Conservation (phyloP, 768 basidiomycete species). For the Amanita muscaria region DNA sequence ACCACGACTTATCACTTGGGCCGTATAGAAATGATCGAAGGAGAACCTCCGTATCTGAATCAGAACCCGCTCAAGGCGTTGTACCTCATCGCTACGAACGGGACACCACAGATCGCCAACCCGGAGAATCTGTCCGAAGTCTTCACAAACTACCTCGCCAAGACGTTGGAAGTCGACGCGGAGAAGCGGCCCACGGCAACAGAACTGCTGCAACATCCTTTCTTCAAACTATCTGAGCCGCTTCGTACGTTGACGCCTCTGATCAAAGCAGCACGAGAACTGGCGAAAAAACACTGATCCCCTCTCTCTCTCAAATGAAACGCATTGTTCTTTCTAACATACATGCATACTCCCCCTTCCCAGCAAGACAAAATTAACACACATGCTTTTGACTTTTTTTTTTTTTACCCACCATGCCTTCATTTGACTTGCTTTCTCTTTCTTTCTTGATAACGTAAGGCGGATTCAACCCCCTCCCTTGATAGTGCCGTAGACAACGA, state of each 20-base stretch:
- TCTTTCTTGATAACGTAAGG: background rate
- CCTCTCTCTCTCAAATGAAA: no score
- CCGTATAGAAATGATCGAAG: slow-evolving; percentile 88
- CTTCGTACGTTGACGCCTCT: slow-evolving; percentile 78
- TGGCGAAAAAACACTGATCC: slow-evolving; percentile 44
- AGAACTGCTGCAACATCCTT: slow-evolving; percentile 76
- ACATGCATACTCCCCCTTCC: no score
- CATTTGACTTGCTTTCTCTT: background rate
- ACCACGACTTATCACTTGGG: background rate
- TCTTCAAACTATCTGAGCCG: slow-evolving; percentile 84
- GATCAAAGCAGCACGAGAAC: slow-evolving; percentile 88
- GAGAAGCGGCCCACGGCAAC: slow-evolving; percentile 88
- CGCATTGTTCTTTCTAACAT: background rate
- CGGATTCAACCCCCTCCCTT: background rate
- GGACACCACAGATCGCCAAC: slow-evolving; percentile 93
- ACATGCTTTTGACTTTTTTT: background rate
- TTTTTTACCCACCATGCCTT: background rate
- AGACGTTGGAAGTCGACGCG: slow-evolving; percentile 88
- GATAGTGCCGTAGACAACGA: no score
- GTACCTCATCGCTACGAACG: slow-evolving; percentile 97
- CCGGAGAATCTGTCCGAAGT: slow-evolving; percentile 62
- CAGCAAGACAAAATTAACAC: no score
- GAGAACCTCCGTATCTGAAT: slow-evolving; percentile 92
- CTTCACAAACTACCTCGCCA: slow-evolving; percentile 85
- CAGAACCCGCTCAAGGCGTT: slow-evolving; percentile 95